These are phyloP conservation scores for Naganishia antarctica DNA, from an alignment of 768 basidiomycete species.

Conservation along the genomic window DNA sequence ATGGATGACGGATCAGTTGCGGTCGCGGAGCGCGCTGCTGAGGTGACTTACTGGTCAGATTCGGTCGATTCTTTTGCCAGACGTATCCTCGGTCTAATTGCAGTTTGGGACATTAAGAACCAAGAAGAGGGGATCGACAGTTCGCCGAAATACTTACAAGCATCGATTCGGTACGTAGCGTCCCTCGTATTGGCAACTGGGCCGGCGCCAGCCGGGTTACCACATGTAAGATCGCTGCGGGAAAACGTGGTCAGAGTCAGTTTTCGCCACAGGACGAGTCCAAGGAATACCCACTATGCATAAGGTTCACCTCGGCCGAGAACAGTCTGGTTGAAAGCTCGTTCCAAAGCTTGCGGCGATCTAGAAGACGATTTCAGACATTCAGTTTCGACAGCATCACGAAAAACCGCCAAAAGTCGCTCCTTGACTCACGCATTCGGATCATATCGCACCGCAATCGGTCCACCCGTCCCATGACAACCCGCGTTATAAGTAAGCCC, in stretches of 20 bases:
- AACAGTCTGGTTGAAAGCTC: slow-evolving; percentile 36
- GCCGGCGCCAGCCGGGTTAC: slow-evolving; percentile 35
- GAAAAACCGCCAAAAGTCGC: neutral
- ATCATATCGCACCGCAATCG: slow-evolving; percentile 39
- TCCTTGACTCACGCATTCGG: slow-evolving; percentile 25
- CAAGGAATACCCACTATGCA: slow-evolving; percentile 26
- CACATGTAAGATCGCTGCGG: slow-evolving; percentile 39
- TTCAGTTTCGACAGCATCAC: neutral
- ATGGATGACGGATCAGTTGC: no score
- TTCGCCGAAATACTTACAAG: no score
- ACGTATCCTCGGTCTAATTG: slow-evolving; percentile 42
- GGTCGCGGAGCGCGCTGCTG: neutral
- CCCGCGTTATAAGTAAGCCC: slow-evolving; percentile 32
- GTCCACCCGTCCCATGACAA: slow-evolving; percentile 39
- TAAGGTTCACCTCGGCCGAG: slow-evolving; percentile 34
- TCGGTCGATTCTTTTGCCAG: slow-evolving; percentile 33
- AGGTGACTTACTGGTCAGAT: slow-evolving; percentile 34
- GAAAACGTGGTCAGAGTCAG: neutral
- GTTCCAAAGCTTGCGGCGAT: slow-evolving; percentile 32
- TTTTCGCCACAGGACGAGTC: no score
- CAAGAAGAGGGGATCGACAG: no score
- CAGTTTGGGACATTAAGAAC: no score
- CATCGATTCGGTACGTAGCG: slow-evolving; percentile 36
- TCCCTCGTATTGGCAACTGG: slow-evolving; percentile 39
- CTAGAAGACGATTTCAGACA: neutral